Evolutionary conservation across 164 flowering plant species (phyloP).

Genomic region (Euptelea pleiosperma): DNA sequence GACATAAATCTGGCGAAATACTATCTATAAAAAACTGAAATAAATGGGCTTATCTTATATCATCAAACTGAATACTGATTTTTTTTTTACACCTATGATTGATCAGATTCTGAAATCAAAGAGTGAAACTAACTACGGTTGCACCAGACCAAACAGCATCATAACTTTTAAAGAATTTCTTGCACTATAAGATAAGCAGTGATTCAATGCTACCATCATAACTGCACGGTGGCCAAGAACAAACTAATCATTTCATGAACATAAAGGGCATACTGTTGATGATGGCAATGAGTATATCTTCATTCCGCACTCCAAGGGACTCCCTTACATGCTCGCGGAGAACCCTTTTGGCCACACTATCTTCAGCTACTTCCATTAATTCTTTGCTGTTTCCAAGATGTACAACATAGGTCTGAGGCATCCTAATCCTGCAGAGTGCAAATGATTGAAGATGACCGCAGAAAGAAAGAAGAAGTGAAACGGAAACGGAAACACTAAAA

Average conservation of each 20-base stretch:
- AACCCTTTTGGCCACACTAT: conserved; percentile 78
- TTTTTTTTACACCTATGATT: not conserved
- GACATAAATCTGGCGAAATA: not conserved
- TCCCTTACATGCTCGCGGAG: conserved; percentile 93
- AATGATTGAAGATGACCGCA: conserved; percentile 3
- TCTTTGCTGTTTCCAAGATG: conserved; percentile 98
- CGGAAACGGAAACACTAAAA: not conserved
- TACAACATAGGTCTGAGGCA: conserved; percentile 94
- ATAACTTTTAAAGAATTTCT: not conserved
- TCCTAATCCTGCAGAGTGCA: conserved; percentile 57
- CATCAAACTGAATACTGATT: not conserved
- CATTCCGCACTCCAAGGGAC: conserved; percentile 79
- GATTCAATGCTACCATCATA: not conserved
- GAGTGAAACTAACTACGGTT: not conserved
- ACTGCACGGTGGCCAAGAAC: not conserved
- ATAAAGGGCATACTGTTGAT: conserved; percentile 69
- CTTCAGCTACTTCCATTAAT: conserved; percentile 91
- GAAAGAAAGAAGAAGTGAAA: not conserved
- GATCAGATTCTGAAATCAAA: not conserved
- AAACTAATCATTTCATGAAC: not conserved
- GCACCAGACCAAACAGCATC: not conserved
- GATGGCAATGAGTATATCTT: conserved; percentile 84
- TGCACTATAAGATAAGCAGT: not conserved
- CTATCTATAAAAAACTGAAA: not conserved
- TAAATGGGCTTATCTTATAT: not conserved